A percentile compares a stretch with the other conserved stretches of the same genome.
phyloP scores from a whole-genome alignment of 805 yeast genomes.

The Pichia nakasei region DNA sequence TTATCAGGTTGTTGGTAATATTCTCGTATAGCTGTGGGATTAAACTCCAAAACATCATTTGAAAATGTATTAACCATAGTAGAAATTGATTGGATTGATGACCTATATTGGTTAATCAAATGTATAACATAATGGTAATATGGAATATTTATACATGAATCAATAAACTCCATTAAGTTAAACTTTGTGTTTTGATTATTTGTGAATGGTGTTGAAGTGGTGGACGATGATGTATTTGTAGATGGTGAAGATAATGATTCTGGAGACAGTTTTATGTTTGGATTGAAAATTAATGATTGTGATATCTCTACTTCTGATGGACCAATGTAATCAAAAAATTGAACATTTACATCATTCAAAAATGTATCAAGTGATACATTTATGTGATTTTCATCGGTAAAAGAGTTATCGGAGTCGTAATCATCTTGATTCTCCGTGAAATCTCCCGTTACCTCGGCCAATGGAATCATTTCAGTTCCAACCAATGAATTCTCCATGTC shows the following conservation, averaged over 20 bases:
- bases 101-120: slow-evolving; percentile 21
- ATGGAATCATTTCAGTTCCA: slow-evolving; percentile 23
- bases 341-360: slow-evolving; percentile 23
- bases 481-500: slow-evolving; percentile 11
- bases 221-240: background rate
- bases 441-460: slow-evolving; percentile 23
- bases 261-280: background rate
- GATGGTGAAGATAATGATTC: slow-evolving; percentile 1
- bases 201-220: slow-evolving; percentile 4
- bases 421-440: slow-evolving; percentile 16
- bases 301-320: slow-evolving; percentile 22
- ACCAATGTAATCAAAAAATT: slow-evolving; percentile 24
- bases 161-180: slow-evolving; percentile 22
- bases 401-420: slow-evolving; percentile 16
- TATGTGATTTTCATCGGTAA: slow-evolving; percentile 21
- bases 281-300: slow-evolving; percentile 5
- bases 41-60: slow-evolving; percentile 22
- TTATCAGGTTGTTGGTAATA: slow-evolving; percentile 22
- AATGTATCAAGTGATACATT: slow-evolving; percentile 22
- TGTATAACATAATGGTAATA: slow-evolving; percentile 24
- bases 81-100: slow-evolving; percentile 21
- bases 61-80: slow-evolving; percentile 22
- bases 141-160: slow-evolving; percentile 22
- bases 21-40: slow-evolving; percentile 25
- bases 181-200: slow-evolving; percentile 7